Base-by-base conservation (phyloP, 2,329 filamentous ascomycete species). In the Fusarium globosum region DNA sequence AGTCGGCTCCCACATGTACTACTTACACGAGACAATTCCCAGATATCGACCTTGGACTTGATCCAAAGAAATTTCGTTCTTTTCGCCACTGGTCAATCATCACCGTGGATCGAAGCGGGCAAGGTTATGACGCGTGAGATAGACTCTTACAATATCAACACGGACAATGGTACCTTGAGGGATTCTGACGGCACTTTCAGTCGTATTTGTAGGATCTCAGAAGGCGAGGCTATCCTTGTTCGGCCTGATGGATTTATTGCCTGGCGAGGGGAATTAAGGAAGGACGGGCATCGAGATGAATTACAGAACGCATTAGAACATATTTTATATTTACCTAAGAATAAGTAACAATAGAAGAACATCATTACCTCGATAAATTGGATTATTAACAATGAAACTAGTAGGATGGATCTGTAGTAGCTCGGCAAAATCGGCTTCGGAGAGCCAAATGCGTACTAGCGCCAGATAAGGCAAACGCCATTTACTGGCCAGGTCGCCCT, bases 111-210 rank as follows among this genome's bases (percentile, higher is more conserved):
- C 2, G 21, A 35, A 35, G 48, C 30, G 3, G 21, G 30, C 30
- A 23, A 14, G 9, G 3, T 7, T 2, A 14, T 35, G 0, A 23
- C 21, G 0, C 30, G 7, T 23, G 4, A 51, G 9, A 28, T 51
- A 51, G 48, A 51, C 48, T 10, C 7, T 10, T 9, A 35, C 21
- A 23, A 7, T 3, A 23, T 51, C 4, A 10, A 7, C 5, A 23
- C 0, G 3, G 15, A n/a, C 5, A 23, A 1, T 2, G 30, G 48
- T 18, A 2, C 21, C 0, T 9, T 35, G 3, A 51, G 4, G 11
- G 48, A 51, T 51, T 3, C 11, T 10, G 4, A 35, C 0, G 48
- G 21, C 21, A 10, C 7, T 14, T 51, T 51, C 3, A 10, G 30
- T 35, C 48, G 11, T 20, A 14, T 35, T 6, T 51, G 48, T 35